A percentile compares a stretch with the other conserved stretches of the same genome.
phyloP scores from a whole-genome alignment of 495 filamentous ascomycete species.

The Penicillium tannophilum region DNA sequence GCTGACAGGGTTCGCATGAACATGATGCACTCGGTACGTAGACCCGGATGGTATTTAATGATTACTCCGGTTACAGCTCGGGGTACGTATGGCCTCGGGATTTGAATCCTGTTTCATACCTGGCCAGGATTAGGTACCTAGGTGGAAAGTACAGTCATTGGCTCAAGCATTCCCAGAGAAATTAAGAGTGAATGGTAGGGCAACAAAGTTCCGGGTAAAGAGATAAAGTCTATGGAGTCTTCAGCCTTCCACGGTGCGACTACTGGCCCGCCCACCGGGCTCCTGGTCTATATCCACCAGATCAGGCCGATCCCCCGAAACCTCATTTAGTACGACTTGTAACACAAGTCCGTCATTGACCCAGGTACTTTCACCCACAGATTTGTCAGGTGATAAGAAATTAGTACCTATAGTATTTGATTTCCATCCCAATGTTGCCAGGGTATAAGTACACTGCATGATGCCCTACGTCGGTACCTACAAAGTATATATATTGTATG shows the following conservation, averaged over 20 bases:
- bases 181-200: slow-evolving; percentile 1
- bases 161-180: neutral
- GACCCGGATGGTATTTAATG: neutral
- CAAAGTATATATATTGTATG: slow-evolving; percentile 1
- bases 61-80: neutral
- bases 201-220: neutral
- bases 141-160: neutral
- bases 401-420: neutral
- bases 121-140: slow-evolving; percentile 3
- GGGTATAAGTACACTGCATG: neutral
- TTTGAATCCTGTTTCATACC: slow-evolving; percentile 12
- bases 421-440: neutral
- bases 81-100: neutral
- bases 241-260: slow-evolving; percentile 20
- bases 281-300: slow-evolving; percentile 15
- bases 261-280: slow-evolving; percentile 18
- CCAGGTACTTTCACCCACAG: neutral
- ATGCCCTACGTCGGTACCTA: neutral
- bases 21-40: neutral
- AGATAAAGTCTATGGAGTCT: neutral
- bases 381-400: neutral
- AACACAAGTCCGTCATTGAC: neutral
- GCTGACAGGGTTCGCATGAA: slow-evolving; percentile 10
- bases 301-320: slow-evolving; percentile 22
- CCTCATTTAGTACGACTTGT: slow-evolving; percentile 15